These are phyloP conservation scores for Hyphopichia pseudoburtonii DNA, from an alignment of 1,139 yeast species.

Conservation along the genomic window DNA sequence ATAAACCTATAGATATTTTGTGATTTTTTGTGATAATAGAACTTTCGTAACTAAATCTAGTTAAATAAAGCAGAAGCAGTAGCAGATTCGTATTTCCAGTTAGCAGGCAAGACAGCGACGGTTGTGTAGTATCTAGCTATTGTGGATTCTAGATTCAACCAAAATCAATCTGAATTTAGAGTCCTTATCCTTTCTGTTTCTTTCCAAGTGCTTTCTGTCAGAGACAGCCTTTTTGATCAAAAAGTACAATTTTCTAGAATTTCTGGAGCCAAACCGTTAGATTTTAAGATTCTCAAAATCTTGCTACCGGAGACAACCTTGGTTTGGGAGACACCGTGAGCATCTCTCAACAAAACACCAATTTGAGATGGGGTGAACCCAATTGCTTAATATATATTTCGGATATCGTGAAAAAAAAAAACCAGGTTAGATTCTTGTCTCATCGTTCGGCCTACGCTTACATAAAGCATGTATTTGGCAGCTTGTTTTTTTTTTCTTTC, in stretches of 20 bases:
- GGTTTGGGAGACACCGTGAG: conserved; percentile 99
- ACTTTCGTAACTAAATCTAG: conserved; percentile 42
- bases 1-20: no score
- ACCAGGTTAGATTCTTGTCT: no score
- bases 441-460: no score
- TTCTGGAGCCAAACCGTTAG: conserved; percentile 99
- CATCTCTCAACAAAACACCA: conserved; percentile 99
- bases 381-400: no score
- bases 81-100: conserved; percentile 99
- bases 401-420: no score
- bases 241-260: conserved; percentile 99
- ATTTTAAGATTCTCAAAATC: conserved; percentile 97
- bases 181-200: conserved; percentile 99
- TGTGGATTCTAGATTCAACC: conserved; percentile 99
- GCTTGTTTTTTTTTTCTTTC: no score
- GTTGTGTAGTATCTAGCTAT: conserved; percentile 99
- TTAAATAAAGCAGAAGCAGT: conserved; percentile 99
- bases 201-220: conserved; percentile 99
- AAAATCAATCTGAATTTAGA: conserved; percentile 99
- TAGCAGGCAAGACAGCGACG: conserved; percentile 97
- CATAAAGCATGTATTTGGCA: no score
- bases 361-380: conserved; percentile 99
- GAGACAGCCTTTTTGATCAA: conserved; percentile 99
- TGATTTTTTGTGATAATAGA: no score
- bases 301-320: conserved; percentile 99